Evolutionary conservation across 208 protist genomes (phyloP), one percentile per base, ranked within the genome.

Genomic region (Novymonas esmeraldas): DNA sequence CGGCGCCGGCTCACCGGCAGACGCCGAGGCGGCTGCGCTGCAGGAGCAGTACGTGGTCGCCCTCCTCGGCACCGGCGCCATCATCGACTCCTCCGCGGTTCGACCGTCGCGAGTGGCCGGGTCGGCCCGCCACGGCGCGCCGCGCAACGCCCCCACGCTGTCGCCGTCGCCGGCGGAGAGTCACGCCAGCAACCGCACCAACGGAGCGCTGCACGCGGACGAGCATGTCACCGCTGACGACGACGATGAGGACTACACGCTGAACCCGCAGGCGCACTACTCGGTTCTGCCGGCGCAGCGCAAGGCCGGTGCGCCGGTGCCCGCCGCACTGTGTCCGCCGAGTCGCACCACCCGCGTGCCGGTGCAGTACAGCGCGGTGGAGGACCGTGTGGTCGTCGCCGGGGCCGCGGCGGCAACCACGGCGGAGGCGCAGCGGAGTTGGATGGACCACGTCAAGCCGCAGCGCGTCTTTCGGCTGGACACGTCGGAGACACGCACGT

Each of bases 401-500:
- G 36, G 54, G 0, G 16, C 31, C 22, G 9, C 54, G 20, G 7
- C 55, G n/a, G 29, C 39, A 3, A 29, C 20, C 31, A 59, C 77
- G 44, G 44, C 28, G 29, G 44, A 34, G 16, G 59, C 36, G 34
- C 38, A 38, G 28, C 51, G 56, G 31, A 54, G 36, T 22, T 70
- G 54, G 64, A 36, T 14, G 11, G 55, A 45, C 31, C 2, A 28
- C 5, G 82, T 82, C 14, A 38, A 54, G 54, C 54, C 44, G 44
- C 64, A 70, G 54, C 64, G 54, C 33, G 33, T 70, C 41, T 62
- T 70, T 16, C 64, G 64, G 38, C 52, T 70, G 13, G 54, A 52
- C 24, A 70, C 64, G 26, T 61, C 54, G 44, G 76, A 81, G 58
- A 82, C 67, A 42, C 72, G 64, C 61, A 76, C 62, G 51, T 89